Evolutionary conservation across 345 rosid species (phyloP).

Genomic region (Salix arbutifolia): DNA sequence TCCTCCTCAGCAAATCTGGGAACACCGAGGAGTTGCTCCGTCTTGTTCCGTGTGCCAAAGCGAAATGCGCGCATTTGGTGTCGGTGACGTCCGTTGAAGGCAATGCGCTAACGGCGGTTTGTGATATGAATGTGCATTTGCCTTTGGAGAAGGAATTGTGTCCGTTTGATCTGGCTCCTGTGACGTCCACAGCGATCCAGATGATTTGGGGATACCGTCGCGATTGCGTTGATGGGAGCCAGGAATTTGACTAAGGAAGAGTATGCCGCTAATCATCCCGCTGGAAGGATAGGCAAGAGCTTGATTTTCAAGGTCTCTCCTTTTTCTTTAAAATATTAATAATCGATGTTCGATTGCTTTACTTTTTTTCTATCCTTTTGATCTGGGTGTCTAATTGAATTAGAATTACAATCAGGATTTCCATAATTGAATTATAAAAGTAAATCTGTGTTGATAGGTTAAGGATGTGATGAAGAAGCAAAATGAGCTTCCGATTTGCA

Average conservation of each 20-base stretch:
- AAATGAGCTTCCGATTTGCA: constrained; percentile 83
- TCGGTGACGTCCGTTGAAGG: constrained; percentile 75
- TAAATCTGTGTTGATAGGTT: constrained; percentile 38
- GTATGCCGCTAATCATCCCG: constrained; percentile 93
- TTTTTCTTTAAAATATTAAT: background rate
- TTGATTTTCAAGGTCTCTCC: constrained; percentile 75
- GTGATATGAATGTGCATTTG: constrained; percentile 81
- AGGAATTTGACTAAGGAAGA: constrained; percentile 74
- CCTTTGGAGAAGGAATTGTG: constrained; percentile 88
- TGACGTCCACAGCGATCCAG: constrained; percentile 94
- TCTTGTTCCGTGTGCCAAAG: constrained; percentile 83
- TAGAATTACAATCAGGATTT: background rate
- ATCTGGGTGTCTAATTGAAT: background rate
- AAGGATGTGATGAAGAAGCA: constrained; percentile 90
- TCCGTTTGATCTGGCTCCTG: constrained; percentile 93
- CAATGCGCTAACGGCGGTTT: constrained; percentile 54
- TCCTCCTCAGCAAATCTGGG: constrained; percentile 81
- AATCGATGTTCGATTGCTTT: background rate
- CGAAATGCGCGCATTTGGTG: constrained; percentile 66
- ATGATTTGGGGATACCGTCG: constrained; percentile 99
- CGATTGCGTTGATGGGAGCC: constrained; percentile 91
- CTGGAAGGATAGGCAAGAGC: constrained; percentile 90
- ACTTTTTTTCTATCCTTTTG: background rate
- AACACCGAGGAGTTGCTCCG: constrained; percentile 85
- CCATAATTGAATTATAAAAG: background rate